Evolutionary conservation across 2,329 filamentous ascomycete genomes (phyloP), one percentile per base, ranked within the genome.

Genomic region (Moelleriella libera): DNA sequence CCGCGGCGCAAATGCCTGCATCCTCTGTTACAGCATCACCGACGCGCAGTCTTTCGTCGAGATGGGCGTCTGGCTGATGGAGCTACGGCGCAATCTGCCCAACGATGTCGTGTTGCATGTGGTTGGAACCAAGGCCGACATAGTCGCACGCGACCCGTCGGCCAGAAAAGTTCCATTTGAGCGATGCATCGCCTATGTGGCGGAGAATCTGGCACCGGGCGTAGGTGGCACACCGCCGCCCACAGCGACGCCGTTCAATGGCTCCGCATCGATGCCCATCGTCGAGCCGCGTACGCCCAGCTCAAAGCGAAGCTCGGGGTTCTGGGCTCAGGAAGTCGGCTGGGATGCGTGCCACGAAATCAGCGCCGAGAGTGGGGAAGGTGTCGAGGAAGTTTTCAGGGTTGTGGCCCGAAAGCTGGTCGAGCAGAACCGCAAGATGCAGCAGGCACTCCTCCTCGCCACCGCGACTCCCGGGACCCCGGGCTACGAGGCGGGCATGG

Each of bases 261-360:
- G 55, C 47, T 58, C 52, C 8, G 55, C 57, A 30, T 56, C 57
- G 49, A 11, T 45, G 32, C 42, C 44, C 29, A 48, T 41, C 40
- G 14, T 30, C 48, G 77, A 80, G 54, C 75, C 76, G 10, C 71
- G 76, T 48, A 79, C 73, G 52, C 78, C 78, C 43, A 75, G 71
- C 56, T 79, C 75, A 44, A 83, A 83, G 62, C 71, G 80, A 41
- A 84, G 78, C 57, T 84, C 78, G 39, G 83, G 84, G 2, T 87
- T 88, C 66, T 96, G 89, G 89, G 88, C 83, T 28, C 86, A 92
- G 62, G 89, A 96, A 60, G 81, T 88, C 5, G 88, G 89, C 46
- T 97, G 90, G 89, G 89, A 96, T 59, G 94, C 88, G 52, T 97
- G 90, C 63, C 92, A 97, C 64, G 92, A 98, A 68, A 90, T 98